Evolutionary conservation across 495 filamentous ascomycete species (phyloP).

Genomic region (Penicillium bialowiezense): DNA sequence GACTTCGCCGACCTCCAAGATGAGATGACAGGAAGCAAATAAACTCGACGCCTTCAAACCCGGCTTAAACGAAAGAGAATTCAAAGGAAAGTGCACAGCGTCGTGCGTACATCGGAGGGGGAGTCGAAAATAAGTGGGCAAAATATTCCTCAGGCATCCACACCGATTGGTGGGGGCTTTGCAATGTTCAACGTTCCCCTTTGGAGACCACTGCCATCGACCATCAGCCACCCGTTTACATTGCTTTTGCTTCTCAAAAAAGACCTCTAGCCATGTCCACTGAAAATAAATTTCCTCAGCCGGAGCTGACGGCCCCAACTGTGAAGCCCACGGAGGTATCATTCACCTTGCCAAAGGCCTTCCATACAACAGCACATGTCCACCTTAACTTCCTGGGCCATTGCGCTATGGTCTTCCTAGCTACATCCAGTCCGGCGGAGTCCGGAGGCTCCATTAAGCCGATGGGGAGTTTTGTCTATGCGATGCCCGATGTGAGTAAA

Average conservation of each 20-base stretch:
- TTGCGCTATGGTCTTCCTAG: slow-evolving; percentile 71
- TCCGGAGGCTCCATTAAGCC: slow-evolving; percentile 36
- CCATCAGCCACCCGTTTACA: not conserved
- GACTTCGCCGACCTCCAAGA: too few species aligned
- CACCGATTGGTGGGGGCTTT: slow-evolving; percentile 2
- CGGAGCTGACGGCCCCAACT: slow-evolving; percentile 23
- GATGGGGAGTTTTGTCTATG: slow-evolving; percentile 79
- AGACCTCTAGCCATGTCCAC: slow-evolving; percentile 14
- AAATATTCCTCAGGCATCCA: not conserved
- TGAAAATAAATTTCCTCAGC: slow-evolving; percentile 7
- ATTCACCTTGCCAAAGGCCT: slow-evolving; percentile 70
- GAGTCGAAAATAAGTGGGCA: slow-evolving; percentile 3
- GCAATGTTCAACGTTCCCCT: not conserved
- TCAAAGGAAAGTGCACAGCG: not conserved
- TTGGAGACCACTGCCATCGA: not conserved
- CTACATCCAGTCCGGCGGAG: slow-evolving; percentile 64
- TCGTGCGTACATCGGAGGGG: slow-evolving; percentile 13
- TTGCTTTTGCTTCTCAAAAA: not conserved
- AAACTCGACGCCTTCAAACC: not conserved
- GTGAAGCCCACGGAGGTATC: slow-evolving; percentile 62
- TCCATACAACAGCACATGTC: slow-evolving; percentile 76
- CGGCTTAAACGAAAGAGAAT: not conserved
- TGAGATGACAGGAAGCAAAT: too few species aligned
- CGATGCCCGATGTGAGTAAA: slow-evolving; percentile 76
- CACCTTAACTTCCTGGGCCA: slow-evolving; percentile 68